phyloP scores from a whole-genome alignment of 140 eudicot species.

The Stevia rebaudiana region DNA sequence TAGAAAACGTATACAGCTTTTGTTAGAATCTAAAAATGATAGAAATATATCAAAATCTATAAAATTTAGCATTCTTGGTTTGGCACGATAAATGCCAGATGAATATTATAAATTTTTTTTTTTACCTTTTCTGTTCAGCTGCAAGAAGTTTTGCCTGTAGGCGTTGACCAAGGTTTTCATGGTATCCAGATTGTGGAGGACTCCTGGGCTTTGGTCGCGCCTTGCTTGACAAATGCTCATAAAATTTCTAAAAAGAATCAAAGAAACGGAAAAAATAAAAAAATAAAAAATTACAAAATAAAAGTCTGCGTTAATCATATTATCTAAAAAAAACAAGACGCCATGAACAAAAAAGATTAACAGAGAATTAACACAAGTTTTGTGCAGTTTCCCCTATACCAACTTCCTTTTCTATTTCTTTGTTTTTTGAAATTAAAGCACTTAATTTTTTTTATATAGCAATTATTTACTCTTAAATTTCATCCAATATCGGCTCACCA shows the following conservation, averaged over 20 bases:
- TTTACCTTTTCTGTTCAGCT: constrained; percentile 84
- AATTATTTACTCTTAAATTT: too few species aligned
- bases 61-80: not conserved
- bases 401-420: too few species aligned
- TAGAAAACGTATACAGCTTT: constrained; percentile 15
- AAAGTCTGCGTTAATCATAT: not conserved
- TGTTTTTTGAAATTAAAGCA: too few species aligned
- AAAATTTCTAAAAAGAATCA: constrained; percentile 45
- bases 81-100: constrained; percentile 1
- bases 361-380: not conserved
- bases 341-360: not conserved
- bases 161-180: constrained; percentile 61
- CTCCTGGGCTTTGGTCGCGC: constrained; percentile 60
- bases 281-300: not conserved
- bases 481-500: too few species aligned
- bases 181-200: constrained; percentile 38
- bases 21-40: constrained; percentile 6
- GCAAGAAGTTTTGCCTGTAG: constrained; percentile 80
- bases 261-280: not conserved
- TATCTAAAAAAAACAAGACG: not conserved
- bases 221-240: constrained; percentile 63
- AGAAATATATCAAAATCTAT: constrained; percentile 1
- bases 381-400: not conserved
- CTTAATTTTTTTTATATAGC: too few species aligned
- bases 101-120: not conserved